phyloP scores from a whole-genome alignment of 176 grass and related monocot genomes.

The Oryza brachyantha region DNA sequence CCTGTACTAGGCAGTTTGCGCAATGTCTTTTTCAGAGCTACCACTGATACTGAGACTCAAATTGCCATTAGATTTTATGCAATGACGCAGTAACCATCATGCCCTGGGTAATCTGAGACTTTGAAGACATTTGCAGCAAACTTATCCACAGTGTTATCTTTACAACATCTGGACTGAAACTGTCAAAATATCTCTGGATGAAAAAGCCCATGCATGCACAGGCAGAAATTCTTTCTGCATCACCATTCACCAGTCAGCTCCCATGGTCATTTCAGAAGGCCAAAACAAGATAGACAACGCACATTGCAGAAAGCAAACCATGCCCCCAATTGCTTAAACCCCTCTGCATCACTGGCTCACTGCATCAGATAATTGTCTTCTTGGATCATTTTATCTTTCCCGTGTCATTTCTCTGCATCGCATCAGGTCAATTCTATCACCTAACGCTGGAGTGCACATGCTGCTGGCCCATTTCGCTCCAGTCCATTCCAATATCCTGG shows the following conservation, averaged over 20 bases:
- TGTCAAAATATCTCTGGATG: not conserved
- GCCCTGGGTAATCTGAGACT: not conserved
- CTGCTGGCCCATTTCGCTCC: conserved; percentile 34
- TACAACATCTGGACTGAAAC: not conserved
- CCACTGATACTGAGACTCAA: not conserved
- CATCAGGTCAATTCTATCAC: conserved; percentile 40
- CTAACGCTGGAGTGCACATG: conserved; percentile 42
- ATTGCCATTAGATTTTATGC: not conserved
- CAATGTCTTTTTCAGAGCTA: not conserved
- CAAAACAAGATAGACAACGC: conserved; percentile 30
- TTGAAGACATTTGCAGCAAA: not conserved
- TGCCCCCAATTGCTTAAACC: not conserved
- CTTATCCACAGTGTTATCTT: not conserved
- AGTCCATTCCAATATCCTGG: conserved; percentile 31
- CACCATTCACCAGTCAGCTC: not conserved
- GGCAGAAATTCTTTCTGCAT: not conserved
- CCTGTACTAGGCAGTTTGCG: not conserved
- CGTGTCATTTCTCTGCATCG: conserved; percentile 14
- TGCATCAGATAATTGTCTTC: not conserved
- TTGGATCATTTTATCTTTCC: not conserved
- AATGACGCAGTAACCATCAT: not conserved
- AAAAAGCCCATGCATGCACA: not conserved
- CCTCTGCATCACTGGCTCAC: not conserved
- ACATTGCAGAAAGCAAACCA: conserved; percentile 21
- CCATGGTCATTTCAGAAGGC: conserved; percentile 17